Evolutionary conservation across 2,329 filamentous ascomycete species (phyloP), one percentile per base, ranked within the genome.

Genomic region (Aspergillus chevalieri): DNA sequence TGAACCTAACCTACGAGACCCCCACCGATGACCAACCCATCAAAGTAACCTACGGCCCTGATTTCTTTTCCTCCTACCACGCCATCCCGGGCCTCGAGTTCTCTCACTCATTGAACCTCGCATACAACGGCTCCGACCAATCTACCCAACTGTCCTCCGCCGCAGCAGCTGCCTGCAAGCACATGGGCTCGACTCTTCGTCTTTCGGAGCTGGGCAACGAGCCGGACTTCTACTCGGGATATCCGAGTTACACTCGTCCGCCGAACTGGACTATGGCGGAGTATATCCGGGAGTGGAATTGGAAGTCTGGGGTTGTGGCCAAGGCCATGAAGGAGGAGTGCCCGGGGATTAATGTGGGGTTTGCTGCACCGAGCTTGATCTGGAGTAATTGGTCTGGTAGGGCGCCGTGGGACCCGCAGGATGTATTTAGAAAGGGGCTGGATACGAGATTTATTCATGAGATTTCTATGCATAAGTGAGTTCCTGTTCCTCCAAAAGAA

Each of bases 161-260:
- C 15, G 47, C 51, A 3, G 15, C 46, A 2, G 46, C 43, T 34
- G 49, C 53, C 1, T 55, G 51, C 22, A 48, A 43, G 6, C 38
- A 47, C 1, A 48, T 57, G 12, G 51, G 51, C 5, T n/a, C 47
- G 3, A 30, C 50, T 3, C 22, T 57, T 8, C 24, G 49, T 5
- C 50, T 53, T 1, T 51, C 47, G 5, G 55, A 57, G 26, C n/a
- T 54, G 9, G 53, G 53, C 8, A 57, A 57, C 36, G 55, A 57
- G 22, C 51, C 42, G 30, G 48, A 57, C 22, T 47, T 50, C 19
- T 48, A 41, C 7, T 38, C 45, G 3, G 39, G 21, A 3, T 42
- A 14, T 4, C 39, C 39, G 9, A 42, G 19, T 42, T 41, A 45
- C 4, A 54, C 53, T 21, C 49, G 53, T 10, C 26, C 51, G 3